Percentiles rank a stretch among this genome's conserved stretches.
Evolutionary conservation across 164 flowering plant species (phyloP).

Genomic region (Hamamelis virginiana): DNA sequence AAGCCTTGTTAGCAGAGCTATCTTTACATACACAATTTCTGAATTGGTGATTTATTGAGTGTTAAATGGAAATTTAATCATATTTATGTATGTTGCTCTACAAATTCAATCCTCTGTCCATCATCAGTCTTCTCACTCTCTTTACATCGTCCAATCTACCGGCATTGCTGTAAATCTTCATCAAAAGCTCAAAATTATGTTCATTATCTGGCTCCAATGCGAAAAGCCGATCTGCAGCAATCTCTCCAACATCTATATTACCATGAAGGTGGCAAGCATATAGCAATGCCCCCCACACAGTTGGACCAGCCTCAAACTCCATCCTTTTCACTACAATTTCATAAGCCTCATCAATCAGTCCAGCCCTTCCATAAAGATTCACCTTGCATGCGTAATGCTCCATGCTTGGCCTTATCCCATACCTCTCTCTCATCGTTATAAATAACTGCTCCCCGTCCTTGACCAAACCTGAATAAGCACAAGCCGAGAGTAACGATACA

Average conservation of each 20-base stretch:
- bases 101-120: slow-evolving; percentile 61
- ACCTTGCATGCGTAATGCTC: slow-evolving; percentile 89
- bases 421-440: slow-evolving; percentile 45
- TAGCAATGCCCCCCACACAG: slow-evolving; percentile 88
- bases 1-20: too few species aligned
- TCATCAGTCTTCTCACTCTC: slow-evolving; percentile 55
- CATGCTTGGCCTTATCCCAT: slow-evolving; percentile 49
- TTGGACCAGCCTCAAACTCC: slow-evolving; percentile 68
- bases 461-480: slow-evolving; percentile 64
- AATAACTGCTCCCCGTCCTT: slow-evolving; percentile 58
- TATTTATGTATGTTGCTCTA: background rate
- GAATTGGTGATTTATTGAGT: too few species aligned
- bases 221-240: slow-evolving; percentile 63
- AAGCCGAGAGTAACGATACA: slow-evolving; percentile 64
- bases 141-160: slow-evolving; percentile 63
- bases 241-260: slow-evolving; percentile 58
- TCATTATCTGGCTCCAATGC: slow-evolving; percentile 87
- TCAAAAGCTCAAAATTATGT: slow-evolving; percentile 69
- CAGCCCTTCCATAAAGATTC: slow-evolving; percentile 74
- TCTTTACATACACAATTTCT: too few species aligned
- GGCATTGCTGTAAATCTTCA: slow-evolving; percentile 54
- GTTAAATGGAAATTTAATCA: background rate
- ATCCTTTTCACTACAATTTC: slow-evolving; percentile 41
- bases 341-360: slow-evolving; percentile 61
- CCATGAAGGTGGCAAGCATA: slow-evolving; percentile 70